These are phyloP conservation scores for Trichoderma sp. DNA, from an alignment of 2,329 filamentous ascomycete genomes.

Conservation along the genomic window DNA sequence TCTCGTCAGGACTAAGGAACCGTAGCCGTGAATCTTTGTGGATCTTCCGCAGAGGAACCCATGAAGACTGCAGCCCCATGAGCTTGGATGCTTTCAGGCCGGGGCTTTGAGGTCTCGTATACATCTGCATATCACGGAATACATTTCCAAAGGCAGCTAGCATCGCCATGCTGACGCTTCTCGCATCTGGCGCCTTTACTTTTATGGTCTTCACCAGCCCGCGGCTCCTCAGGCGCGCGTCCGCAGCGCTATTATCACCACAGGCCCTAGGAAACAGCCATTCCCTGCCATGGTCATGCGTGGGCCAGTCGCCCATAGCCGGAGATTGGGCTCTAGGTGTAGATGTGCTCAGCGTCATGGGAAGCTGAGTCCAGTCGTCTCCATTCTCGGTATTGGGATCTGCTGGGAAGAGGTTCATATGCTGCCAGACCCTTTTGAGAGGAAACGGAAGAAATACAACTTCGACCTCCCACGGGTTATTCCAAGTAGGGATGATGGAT, in stretches of 20 bases:
- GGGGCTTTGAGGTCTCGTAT: conserved; percentile 32
- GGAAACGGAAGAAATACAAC: conserved; percentile 75
- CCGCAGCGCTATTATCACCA: conserved; percentile 61
- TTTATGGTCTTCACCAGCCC: conserved; percentile 67
- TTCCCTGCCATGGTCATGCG: conserved; percentile 49
- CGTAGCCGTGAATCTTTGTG: conserved; percentile 72
- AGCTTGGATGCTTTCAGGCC: conserved; percentile 44
- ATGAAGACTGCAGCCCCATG: conserved; percentile 65
- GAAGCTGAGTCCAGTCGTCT: conserved; percentile 59
- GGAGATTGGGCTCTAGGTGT: conserved; percentile 51
- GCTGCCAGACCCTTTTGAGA: conserved; percentile 57
- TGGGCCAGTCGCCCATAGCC: conserved; percentile 49
- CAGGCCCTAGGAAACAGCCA: conserved; percentile 72
- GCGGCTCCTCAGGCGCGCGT: conserved; percentile 72
- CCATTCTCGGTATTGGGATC: conserved; percentile 37
- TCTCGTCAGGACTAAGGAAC: conserved; percentile 70
- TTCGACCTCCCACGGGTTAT: conserved; percentile 71
- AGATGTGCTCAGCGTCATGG: conserved; percentile 48
- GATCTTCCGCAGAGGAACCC: conserved; percentile 76
- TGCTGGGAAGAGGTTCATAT: conserved; percentile 49
- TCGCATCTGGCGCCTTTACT: conserved; percentile 63
- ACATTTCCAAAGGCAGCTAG: conserved; percentile 62
- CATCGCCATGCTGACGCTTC: conserved; percentile 67
- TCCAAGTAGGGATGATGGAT: conserved; percentile 60
- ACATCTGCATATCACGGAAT: conserved; percentile 47